phyloP scores from a whole-genome alignment of 2,329 filamentous ascomycete genomes.

The Coniochaeta hoffmannii region DNA sequence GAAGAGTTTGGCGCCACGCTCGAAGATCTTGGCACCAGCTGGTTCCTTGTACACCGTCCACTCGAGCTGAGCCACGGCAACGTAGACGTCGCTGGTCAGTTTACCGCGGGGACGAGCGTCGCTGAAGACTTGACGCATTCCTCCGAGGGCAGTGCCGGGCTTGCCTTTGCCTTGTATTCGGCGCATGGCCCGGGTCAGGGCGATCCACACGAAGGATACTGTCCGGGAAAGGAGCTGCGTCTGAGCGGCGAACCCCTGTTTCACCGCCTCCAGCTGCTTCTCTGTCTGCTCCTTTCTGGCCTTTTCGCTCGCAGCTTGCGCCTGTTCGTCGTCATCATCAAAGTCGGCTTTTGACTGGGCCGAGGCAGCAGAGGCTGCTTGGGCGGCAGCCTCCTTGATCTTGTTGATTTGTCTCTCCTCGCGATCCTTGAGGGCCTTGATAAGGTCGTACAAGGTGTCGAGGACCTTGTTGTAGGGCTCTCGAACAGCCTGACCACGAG shows the following conservation, averaged over 20 bases:
- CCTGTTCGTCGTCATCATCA: slow-evolving; percentile 43
- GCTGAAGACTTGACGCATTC: slow-evolving; percentile 80
- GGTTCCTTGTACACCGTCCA: slow-evolving; percentile 93
- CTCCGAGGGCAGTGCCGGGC: slow-evolving; percentile 46
- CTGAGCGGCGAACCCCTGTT: slow-evolving; percentile 64
- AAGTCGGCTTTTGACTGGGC: slow-evolving; percentile 13
- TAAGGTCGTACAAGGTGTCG: slow-evolving; percentile 80
- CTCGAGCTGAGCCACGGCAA: slow-evolving; percentile 87
- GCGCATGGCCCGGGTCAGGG: slow-evolving; percentile 86
- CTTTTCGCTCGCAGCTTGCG: slow-evolving; percentile 35
- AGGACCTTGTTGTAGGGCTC: slow-evolving; percentile 79
- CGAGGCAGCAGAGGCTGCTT: slow-evolving; percentile 21
- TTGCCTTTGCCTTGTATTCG: slow-evolving; percentile 83
- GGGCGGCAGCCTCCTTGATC: slow-evolving; percentile 42
- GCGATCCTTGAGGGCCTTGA: slow-evolving; percentile 62
- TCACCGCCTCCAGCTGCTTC: slow-evolving; percentile 52
- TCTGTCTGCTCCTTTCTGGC: slow-evolving; percentile 49
- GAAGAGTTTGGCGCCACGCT: slow-evolving; percentile 87
- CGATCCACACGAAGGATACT: slow-evolving; percentile 91
- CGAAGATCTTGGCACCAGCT: slow-evolving; percentile 90
- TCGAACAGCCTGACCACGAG: slow-evolving; percentile 70
- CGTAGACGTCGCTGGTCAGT: slow-evolving; percentile 89
- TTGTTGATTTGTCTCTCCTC: slow-evolving; percentile 51
- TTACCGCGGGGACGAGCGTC: slow-evolving; percentile 83
- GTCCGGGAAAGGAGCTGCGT: slow-evolving; percentile 72